Percentiles rank a stretch among this genome's conserved stretches.
phyloP scores from a whole-genome alignment of 2,329 filamentous ascomycete genomes.

The Emergomyces africanus region DNA sequence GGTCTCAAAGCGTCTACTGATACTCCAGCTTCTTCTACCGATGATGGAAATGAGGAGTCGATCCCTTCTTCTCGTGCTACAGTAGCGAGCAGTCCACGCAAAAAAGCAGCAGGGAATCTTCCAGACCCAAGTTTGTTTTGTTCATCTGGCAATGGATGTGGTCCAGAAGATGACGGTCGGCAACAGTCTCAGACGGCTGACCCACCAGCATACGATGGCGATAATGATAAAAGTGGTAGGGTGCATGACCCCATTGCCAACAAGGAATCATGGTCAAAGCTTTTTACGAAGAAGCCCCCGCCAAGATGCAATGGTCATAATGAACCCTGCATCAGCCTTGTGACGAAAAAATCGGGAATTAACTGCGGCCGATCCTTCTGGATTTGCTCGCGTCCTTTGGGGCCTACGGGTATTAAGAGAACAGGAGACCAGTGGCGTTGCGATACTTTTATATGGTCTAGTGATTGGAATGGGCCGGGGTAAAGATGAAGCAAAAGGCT shows the following conservation, averaged over 20 bases:
- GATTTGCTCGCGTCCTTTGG: conserved; percentile 64
- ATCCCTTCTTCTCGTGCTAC: not conserved
- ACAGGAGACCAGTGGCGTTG: conserved; percentile 78
- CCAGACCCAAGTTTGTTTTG: not conserved
- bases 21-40: not conserved
- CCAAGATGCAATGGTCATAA: conserved; percentile 73
- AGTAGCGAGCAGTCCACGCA: not conserved
- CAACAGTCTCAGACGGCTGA: not conserved
- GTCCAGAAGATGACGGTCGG: not conserved
- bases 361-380: conserved; percentile 60
- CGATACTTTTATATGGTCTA: conserved; percentile 64
- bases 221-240: conserved; percentile 26
- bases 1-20: conserved; percentile 39
- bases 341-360: conserved; percentile 78
- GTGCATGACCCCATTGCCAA: conserved; percentile 55
- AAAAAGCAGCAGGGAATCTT: not conserved
- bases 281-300: conserved; percentile 60
- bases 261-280: conserved; percentile 74
- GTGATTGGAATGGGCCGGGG: conserved; percentile 40
- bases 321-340: conserved; percentile 70
- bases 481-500: not conserved
- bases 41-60: not conserved
- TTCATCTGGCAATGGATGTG: not conserved
- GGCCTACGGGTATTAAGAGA: conserved; percentile 75
- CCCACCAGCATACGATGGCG: conserved; percentile 16